Conservation (phyloP, 208 protist species). For the Acanthamoeba lugdunensis region DNA sequence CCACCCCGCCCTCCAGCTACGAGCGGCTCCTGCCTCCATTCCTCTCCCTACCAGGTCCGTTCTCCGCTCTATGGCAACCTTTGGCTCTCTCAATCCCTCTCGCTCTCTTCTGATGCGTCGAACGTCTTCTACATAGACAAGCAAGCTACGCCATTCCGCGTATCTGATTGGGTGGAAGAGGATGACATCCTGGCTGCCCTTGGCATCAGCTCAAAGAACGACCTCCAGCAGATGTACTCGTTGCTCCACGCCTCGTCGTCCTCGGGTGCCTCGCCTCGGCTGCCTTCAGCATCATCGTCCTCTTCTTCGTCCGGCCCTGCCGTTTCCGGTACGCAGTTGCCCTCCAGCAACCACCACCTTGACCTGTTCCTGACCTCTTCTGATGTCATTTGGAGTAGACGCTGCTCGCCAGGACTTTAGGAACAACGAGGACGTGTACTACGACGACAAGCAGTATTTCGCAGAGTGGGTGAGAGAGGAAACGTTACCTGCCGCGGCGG, state of each 20-base stretch:
- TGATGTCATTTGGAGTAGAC: neutral
- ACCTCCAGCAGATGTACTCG: neutral
- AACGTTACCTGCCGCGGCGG: neutral
- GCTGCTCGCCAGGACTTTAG: neutral
- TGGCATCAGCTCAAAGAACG: neutral
- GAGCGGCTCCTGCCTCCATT: conserved; percentile 26
- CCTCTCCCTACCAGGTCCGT: neutral
- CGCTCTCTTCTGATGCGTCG: neutral
- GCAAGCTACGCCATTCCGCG: neutral
- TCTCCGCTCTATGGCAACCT: neutral
- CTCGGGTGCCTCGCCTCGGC: neutral
- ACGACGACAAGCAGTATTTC: neutral
- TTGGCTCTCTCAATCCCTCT: neutral
- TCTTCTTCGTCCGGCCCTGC: neutral
- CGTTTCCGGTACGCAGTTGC: neutral
- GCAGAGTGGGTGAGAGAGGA: neutral
- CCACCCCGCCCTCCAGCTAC: conserved; percentile 28
- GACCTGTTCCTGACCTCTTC: neutral
- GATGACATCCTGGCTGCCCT: neutral
- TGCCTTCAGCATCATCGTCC: neutral
- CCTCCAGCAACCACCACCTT: neutral
- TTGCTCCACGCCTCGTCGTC: neutral
- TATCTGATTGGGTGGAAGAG: conserved; percentile 58
- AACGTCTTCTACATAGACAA: neutral
- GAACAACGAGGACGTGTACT: conserved; percentile 41